phyloP scores from a whole-genome alignment of 2,329 filamentous ascomycete genomes.

The Fusarium brachygibbosum region DNA sequence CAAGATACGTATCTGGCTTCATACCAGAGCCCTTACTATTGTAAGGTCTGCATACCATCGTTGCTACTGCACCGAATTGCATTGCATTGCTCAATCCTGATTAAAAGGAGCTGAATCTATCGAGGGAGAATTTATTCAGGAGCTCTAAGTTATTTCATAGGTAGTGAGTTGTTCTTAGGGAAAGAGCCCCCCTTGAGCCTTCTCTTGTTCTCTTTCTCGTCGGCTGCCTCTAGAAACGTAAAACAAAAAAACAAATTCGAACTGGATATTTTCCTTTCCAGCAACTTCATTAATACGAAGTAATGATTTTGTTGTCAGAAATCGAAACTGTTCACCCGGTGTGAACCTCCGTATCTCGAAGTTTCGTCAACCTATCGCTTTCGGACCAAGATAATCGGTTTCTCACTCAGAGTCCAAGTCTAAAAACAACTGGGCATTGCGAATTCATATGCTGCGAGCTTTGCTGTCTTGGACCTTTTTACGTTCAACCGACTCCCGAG shows the following conservation, averaged over 20 bases:
- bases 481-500: no score
- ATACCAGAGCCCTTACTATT: conserved; percentile 36
- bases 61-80: not conserved
- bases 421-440: not conserved
- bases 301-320: not conserved
- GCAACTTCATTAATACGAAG: not conserved
- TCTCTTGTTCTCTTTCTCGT: conserved; percentile 21
- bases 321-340: conserved; percentile 20
- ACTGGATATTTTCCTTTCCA: not conserved
- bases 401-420: not conserved
- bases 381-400: not conserved
- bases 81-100: conserved; percentile 1
- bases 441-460: not conserved
- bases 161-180: conserved; percentile 3
- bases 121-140: conserved; percentile 27
- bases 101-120: not conserved
- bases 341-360: conserved; percentile 10
- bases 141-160: not conserved
- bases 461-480: not conserved
- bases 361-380: not conserved
- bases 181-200: not conserved
- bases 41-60: conserved; percentile 30
- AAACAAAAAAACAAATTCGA: not conserved
- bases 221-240: conserved; percentile 7
- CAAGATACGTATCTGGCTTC: conserved; percentile 23